phyloP scores from a whole-genome alignment of 805 yeast species.

The Cyberlindnera americana region DNA sequence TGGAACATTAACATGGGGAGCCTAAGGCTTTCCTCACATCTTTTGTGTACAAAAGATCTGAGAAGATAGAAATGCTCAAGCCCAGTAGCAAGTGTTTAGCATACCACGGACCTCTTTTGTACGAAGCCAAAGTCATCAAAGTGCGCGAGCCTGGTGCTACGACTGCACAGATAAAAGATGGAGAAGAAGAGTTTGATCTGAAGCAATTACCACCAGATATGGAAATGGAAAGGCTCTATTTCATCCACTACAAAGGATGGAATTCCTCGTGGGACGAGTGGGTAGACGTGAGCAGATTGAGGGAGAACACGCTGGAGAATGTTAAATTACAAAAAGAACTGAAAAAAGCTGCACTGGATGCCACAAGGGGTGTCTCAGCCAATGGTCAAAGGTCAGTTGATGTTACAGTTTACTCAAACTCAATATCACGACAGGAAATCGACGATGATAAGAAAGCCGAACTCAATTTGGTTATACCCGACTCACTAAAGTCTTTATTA shows the following conservation, averaged over 20 bases:
- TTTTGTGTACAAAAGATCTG: too few relatives aligned
- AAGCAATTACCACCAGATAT: constrained; percentile 34
- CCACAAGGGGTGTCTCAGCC: constrained; percentile 21
- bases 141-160: constrained; percentile 53
- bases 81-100: constrained; percentile 55
- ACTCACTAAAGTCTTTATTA: constrained; percentile 60
- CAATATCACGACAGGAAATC: too few relatives aligned
- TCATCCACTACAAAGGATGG: constrained; percentile 94
- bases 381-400: constrained; percentile 17
- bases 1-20: too few relatives aligned
- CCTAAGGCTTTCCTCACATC: too few relatives aligned
- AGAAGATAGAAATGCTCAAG: too few relatives aligned
- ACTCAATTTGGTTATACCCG: constrained; percentile 57
- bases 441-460: constrained; percentile 31
- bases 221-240: constrained; percentile 43
- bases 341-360: constrained; percentile 41
- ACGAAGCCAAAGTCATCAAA: constrained; percentile 79
- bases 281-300: constrained; percentile 69
- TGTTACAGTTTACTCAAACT: constrained; percentile 16
- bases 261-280: constrained; percentile 96
- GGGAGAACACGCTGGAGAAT: constrained; percentile 68
- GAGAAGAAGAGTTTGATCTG: constrained; percentile 26
- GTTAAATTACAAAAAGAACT: constrained; percentile 58
- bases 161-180: constrained; percentile 39
- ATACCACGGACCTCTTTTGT: constrained; percentile 85